A percentile compares a stretch with the other conserved stretches of the same genome.
Conservation (phyloP, 164 flowering plant species). For the Kalanchoe fedtschenkoi region DNA sequence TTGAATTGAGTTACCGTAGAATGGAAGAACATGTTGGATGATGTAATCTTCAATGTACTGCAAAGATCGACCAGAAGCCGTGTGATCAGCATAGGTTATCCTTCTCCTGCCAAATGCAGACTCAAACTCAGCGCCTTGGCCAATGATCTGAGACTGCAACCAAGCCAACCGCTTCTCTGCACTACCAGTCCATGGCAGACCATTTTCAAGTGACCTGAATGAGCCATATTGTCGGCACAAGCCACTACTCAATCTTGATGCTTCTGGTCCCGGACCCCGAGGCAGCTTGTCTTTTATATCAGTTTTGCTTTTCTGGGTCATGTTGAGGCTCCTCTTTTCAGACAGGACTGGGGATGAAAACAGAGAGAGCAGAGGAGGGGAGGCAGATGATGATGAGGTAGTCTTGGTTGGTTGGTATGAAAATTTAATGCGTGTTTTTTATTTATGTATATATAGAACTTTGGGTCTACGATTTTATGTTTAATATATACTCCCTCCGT, state of each 20-base stretch:
- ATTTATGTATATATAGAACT: too few species aligned
- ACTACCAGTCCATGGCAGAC: conserved; percentile 8
- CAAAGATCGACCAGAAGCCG: conserved; percentile 47
- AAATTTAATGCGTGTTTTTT: too few species aligned
- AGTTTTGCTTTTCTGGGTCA: too few species aligned
- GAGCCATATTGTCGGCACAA: neutral
- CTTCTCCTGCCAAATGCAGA: conserved; percentile 38
- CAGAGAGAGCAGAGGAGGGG: too few species aligned
- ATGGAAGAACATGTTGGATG: conserved; percentile 34
- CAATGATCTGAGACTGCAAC: conserved; percentile 43
- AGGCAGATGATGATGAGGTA: too few species aligned
- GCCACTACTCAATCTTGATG: neutral
- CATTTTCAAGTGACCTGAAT: conserved; percentile 12
- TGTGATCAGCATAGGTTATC: conserved; percentile 48
- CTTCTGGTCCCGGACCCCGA: neutral
- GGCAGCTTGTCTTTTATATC: too few species aligned
- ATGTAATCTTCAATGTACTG: conserved; percentile 38
- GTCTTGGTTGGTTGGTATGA: too few species aligned
- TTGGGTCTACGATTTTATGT: too few species aligned
- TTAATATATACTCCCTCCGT: too few species aligned
- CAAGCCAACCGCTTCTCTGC: conserved; percentile 25
- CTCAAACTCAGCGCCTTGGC: conserved; percentile 22
- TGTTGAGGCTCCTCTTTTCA: too few species aligned
- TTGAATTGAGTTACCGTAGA: conserved; percentile 30
- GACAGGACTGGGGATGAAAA: too few species aligned